Conservation (phyloP, 352 stramenopile species). For the Phytopythium chamaehyphon region DNA sequence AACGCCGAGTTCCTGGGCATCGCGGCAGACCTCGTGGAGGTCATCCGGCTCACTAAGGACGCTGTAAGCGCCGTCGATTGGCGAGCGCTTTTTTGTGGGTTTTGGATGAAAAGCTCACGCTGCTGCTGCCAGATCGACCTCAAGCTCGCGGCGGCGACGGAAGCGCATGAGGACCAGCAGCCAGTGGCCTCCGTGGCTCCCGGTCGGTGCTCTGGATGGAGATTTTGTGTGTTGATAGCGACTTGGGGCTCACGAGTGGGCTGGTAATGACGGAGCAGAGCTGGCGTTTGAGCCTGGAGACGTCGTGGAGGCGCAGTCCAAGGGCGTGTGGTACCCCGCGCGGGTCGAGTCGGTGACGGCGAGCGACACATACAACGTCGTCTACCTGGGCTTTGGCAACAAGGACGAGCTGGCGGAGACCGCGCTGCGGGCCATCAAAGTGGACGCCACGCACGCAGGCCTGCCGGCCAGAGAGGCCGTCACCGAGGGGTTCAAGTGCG, state of each 20-base stretch:
- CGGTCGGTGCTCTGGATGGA: no score
- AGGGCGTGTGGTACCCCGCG: constrained; percentile 71
- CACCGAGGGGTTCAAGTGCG: constrained; percentile 53
- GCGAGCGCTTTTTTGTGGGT: background rate
- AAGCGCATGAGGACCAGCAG: background rate
- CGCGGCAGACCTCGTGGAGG: constrained; percentile 75
- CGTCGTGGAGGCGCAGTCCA: constrained; percentile 54
- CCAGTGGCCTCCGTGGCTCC: background rate
- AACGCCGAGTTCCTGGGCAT: constrained; percentile 77
- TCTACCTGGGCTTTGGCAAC: constrained; percentile 71
- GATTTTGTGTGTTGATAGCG: no score
- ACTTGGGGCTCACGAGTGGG: no score
- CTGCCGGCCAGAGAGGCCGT: constrained; percentile 39
- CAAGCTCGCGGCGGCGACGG: constrained; percentile 15
- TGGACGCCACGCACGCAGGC: constrained; percentile 17
- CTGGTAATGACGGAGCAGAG: constrained; percentile 13
- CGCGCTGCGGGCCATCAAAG: constrained; percentile 40
- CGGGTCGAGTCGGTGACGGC: constrained; percentile 51
- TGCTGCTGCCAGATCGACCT: constrained; percentile 37
- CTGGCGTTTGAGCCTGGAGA: constrained; percentile 39
- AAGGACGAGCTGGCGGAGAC: constrained; percentile 40
- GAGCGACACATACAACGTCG: constrained; percentile 59
- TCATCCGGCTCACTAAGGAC: constrained; percentile 83
- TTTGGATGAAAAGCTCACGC: no score
- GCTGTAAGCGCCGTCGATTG: constrained; percentile 28